Evolutionary conservation across 805 yeast species (phyloP).

Genomic region (Candida ovalis): DNA sequence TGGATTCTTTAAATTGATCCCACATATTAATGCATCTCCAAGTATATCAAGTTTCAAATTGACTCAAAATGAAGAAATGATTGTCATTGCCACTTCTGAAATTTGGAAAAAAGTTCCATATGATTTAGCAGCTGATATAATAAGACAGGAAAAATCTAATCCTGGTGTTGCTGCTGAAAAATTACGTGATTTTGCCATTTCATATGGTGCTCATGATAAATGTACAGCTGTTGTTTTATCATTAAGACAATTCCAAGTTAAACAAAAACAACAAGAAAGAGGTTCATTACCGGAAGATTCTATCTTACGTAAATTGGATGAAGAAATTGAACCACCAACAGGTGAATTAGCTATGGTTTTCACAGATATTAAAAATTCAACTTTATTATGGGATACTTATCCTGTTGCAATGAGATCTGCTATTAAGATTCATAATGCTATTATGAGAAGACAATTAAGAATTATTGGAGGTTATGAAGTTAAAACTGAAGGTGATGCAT

Average conservation of each 20-base stretch:
- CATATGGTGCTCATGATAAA: conserved; percentile 83
- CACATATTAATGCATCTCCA: conserved; percentile 88
- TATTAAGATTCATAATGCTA: conserved; percentile 85
- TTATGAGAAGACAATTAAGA: conserved; percentile 90
- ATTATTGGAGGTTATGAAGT: conserved; percentile 97
- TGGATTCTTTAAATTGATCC: conserved; percentile 81
- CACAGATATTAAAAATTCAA: conserved; percentile 95
- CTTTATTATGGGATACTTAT: conserved; percentile 86
- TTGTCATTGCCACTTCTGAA: conserved; percentile 78
- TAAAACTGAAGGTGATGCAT: conserved; percentile 98
- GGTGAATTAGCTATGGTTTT: conserved; percentile 95
- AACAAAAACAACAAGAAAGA: conserved; percentile 35
- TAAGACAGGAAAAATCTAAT: conserved; percentile 73
- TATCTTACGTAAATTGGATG: conserved; percentile 73
- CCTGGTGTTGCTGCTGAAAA: conserved; percentile 92
- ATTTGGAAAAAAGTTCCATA: conserved; percentile 82
- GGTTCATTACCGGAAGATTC: conserved; percentile 64
- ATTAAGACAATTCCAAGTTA: conserved; percentile 47
- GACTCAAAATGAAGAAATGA: conserved; percentile 72
- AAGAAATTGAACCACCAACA: conserved; percentile 90
- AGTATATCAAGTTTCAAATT: conserved; percentile 60
- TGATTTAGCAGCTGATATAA: conserved; percentile 87
- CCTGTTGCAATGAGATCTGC: conserved; percentile 97
- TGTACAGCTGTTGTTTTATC: conserved; percentile 78
- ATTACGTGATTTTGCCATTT: conserved; percentile 87